Conservation (phyloP, 768 basidiomycete genomes). For the Suillus paluster region DNA sequence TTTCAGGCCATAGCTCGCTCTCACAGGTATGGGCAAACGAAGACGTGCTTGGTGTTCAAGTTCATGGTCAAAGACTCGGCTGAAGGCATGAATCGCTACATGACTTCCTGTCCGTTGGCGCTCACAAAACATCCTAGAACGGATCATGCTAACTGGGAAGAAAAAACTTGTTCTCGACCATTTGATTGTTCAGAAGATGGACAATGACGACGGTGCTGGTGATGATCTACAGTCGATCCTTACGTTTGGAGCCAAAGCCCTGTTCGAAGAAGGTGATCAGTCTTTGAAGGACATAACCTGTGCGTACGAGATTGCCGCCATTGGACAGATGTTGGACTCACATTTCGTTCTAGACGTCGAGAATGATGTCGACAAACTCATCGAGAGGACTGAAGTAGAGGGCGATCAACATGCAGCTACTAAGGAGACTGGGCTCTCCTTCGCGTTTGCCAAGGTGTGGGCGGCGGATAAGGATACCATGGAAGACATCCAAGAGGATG, state of each 20-base stretch:
- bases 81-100: slow-evolving; percentile 59
- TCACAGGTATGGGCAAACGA: slow-evolving; percentile 94
- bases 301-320: slow-evolving; percentile 35
- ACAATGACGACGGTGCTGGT: slow-evolving; percentile 73
- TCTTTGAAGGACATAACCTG: slow-evolving; percentile 71
- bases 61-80: slow-evolving; percentile 95
- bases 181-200: slow-evolving; percentile 95
- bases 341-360: slow-evolving; percentile 60
- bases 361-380: slow-evolving; percentile 81
- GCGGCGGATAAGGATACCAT: slow-evolving; percentile 73
- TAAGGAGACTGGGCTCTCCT: slow-evolving; percentile 60
- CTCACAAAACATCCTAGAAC: slow-evolving; percentile 56
- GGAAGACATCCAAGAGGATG: slow-evolving; percentile 66
- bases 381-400: slow-evolving; percentile 83
- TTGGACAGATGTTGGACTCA: background rate
- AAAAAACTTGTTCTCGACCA: slow-evolving; percentile 95
- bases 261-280: slow-evolving; percentile 71
- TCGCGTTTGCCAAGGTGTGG: slow-evolving; percentile 94
- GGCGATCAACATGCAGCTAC: slow-evolving; percentile 55
- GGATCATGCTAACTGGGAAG: slow-evolving; percentile 91
- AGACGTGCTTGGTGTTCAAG: slow-evolving; percentile 94
- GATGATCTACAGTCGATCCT: slow-evolving; percentile 90
- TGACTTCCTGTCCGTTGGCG: background rate
- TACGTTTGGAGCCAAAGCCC: slow-evolving; percentile 83
- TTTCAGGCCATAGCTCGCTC: slow-evolving; percentile 89